Evolutionary conservation across 371 early-diverging fungal species (phyloP), one percentile per base, ranked within the genome.

Genomic region (Haplosporangium sp.): DNA sequence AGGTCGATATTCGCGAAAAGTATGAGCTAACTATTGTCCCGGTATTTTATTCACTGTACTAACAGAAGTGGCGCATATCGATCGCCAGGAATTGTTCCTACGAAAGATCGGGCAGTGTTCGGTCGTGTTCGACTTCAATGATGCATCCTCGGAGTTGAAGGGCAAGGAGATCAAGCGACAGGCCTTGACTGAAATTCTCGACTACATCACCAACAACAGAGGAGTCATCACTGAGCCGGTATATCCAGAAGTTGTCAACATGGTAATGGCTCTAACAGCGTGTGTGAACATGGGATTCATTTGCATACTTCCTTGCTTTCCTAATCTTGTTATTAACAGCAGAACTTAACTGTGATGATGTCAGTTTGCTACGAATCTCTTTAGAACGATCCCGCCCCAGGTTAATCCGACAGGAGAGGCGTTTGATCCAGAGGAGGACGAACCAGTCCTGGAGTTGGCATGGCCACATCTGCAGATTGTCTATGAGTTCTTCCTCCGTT

Each of bases 401-500:
- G 90, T 93, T 38, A 94, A 95, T 73, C 93, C 94, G 16, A 87
- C 88, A 14, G 96, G 95, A 47, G 98, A 97, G 67, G 96, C 95
- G 0, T 98, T 94, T 74, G 99, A 99, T 82, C 97, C 98, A 6
- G 99, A 99, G 74, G 99, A 99, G 76, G 99, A 99, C 79, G 99
- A 99, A 80, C 98, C 98, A 4, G 93, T 95, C 2, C 83, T 96
- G 48, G 99, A 99, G 82, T 80, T 91, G 13, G 96, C 96, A 16
- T 99, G 99, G 99, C 98, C 98, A 36, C 99, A 99, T 83, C 84
- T 98, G 55, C 96, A 95, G 81, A 87, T 97, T 51, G 98, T 99
- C 9, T 99, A 99, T 83, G 97, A 96, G 74, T 95, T 98, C 80
- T 97, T 99, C 81, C 84, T 99, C 59, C 89, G 98, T 56, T 98